Base-by-base conservation (phyloP, 2,329 filamentous ascomycete genomes). In the Parastagonospora avenae region DNA sequence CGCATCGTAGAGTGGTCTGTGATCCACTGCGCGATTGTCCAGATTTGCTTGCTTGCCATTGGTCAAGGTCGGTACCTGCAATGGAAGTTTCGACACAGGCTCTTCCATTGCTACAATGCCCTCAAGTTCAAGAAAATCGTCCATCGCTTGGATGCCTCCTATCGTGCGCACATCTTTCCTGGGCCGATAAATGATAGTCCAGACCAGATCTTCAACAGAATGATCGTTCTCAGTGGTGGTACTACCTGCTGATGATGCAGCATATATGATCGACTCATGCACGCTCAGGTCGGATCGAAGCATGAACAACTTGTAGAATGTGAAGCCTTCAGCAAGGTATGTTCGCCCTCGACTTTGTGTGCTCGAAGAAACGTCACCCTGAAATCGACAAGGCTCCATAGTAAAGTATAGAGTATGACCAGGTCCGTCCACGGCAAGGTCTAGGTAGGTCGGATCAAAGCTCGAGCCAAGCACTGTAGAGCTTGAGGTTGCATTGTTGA, bases 121-220 rank as follows among this genome's bases (percentile, higher is more conserved):
- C 53, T 74, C 64, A 0, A 62, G 59, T 6, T 63, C 59, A 16
- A 74, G 46, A 16, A 73, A 70, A 6, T 67, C 64, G 9, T 64
- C 62, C n/a, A 65, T 53, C 8, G 61, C 51, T 5, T 59, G 37
- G 6, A 62, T 33, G 2, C 38, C 39, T 16, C 43, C 46, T 8
- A 8, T 33, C 2, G 47, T 49, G 24, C 50, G 39, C 8, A 44
- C 27, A 11, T 28, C 33, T 12, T 31, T 33, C n/a, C 49, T 42
- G 37, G 40, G 49, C 10, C 40, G 54, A 37, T 42, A 50, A 5
- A 54, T 54, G 4, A n/a, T 55, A 32, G 46, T 49, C 61, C 64
- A 66, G 4, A 52, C 46, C n/a, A 62, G 56, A 4, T 51, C 48
- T n/a, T 62, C 53, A 3, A 72, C 52, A 24, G 27, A 6, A 11